Conservation (phyloP, 2,329 filamentous ascomycete species). For the Neoscytalidium dimidiatum region DNA sequence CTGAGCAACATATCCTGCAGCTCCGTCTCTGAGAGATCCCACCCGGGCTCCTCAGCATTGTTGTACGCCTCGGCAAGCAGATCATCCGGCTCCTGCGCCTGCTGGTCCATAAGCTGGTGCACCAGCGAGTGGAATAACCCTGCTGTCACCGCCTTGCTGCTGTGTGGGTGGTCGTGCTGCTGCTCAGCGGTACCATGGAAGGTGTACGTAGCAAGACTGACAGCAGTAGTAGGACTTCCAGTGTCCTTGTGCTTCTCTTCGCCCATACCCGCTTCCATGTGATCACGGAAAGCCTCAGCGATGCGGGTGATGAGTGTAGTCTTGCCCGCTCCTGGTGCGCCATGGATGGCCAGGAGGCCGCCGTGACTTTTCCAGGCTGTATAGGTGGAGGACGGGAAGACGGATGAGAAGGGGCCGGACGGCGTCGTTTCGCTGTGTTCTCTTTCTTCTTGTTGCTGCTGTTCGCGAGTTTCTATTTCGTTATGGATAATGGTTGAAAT, state of each 20-base stretch:
- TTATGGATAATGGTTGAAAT: too few species aligned
- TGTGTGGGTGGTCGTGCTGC: background rate
- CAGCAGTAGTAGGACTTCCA: too few species aligned
- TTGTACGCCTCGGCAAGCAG: background rate
- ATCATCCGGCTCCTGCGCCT: background rate
- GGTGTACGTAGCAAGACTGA: background rate
- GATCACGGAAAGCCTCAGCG: background rate
- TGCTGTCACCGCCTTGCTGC: background rate
- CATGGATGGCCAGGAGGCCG: background rate
- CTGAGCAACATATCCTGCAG: conserved; percentile 4
- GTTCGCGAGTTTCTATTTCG: background rate
- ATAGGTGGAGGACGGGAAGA: background rate
- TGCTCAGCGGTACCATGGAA: background rate
- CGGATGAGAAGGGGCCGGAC: background rate
- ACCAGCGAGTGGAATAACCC: too few species aligned
- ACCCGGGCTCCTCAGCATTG: background rate
- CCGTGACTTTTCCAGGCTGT: background rate
- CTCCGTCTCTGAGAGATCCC: background rate
- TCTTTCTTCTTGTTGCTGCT: background rate
- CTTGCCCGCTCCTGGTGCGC: background rate
- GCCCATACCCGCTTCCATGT: background rate
- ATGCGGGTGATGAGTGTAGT: background rate
- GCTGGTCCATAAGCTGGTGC: background rate
- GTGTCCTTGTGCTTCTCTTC: too few species aligned
- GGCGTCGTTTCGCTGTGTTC: background rate